A percentile compares a stretch with the other conserved stretches of the same genome.
Conservation (phyloP, 1,139 yeast genomes). For the Geotrichum australiense region DNA sequence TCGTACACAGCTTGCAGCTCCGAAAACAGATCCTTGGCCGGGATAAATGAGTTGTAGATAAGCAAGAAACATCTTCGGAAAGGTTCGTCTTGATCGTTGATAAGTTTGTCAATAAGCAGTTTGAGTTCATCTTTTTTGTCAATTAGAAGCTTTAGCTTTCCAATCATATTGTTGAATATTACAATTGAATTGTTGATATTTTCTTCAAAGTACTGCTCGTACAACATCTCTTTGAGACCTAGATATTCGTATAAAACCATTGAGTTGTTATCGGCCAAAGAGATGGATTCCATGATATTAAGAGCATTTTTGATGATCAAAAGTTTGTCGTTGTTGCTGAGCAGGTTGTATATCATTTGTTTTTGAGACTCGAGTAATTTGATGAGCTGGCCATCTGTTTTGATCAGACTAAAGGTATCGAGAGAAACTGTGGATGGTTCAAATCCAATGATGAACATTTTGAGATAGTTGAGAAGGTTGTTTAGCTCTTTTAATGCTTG, state of each 20-base stretch:
- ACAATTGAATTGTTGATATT: conserved; percentile 1
- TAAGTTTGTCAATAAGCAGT: conserved; percentile 35
- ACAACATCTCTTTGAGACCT: conserved; percentile 65
- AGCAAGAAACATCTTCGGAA: conserved; percentile 66
- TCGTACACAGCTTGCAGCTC: conserved; percentile 1
- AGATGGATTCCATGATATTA: conserved; percentile 7
- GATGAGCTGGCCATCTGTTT: conserved; percentile 18
- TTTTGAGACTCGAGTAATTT: conserved; percentile 2
- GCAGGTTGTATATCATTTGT: background rate
- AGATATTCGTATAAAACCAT: conserved; percentile 63
- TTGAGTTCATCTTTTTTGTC: conserved; percentile 63
- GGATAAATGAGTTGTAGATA: conserved; percentile 70
- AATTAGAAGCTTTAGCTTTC: conserved; percentile 44
- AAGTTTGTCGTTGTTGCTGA: background rate
- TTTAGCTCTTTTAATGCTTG: background rate
- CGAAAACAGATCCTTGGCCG: conserved; percentile 49
- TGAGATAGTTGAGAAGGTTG: background rate
- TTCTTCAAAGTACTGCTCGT: conserved; percentile 36
- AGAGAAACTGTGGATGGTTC: background rate
- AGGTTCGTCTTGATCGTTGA: conserved; percentile 60
- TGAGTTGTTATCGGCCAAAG: background rate
- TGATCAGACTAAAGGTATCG: background rate
- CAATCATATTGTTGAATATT: background rate
- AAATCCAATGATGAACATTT: background rate
- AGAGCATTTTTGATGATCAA: conserved; percentile 20